Percentiles rank a stretch among this genome's conserved stretches.
Evolutionary conservation across 176 grass and related monocot genomes (phyloP).

Genomic region (Carex pumila): DNA sequence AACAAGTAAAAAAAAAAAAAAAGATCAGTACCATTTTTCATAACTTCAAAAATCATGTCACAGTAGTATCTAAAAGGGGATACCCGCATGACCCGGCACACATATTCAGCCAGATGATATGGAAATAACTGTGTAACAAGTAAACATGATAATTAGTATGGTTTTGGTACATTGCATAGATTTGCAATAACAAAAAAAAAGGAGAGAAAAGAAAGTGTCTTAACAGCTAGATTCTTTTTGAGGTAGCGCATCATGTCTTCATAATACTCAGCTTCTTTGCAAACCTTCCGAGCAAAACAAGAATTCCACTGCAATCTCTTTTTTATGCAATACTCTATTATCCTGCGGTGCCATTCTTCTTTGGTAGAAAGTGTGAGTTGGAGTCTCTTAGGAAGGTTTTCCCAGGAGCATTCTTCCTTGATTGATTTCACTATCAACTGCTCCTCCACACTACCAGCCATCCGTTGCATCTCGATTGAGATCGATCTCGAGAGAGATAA

Average conservation of each 20-base stretch:
- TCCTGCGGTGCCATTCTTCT: slow-evolving; percentile 92
- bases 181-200: background rate
- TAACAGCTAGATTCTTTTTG: slow-evolving; percentile 68
- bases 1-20: slow-evolving; percentile 6
- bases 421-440: slow-evolving; percentile 87
- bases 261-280: slow-evolving; percentile 85
- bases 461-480: background rate
- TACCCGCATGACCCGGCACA: slow-evolving; percentile 75
- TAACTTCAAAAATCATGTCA: slow-evolving; percentile 90
- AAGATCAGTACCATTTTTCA: slow-evolving; percentile 80
- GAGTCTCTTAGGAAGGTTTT: slow-evolving; percentile 82
- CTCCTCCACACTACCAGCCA: slow-evolving; percentile 67
- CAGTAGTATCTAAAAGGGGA: slow-evolving; percentile 97
- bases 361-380: slow-evolving; percentile 55
- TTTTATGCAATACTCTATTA: slow-evolving; percentile 70
- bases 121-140: slow-evolving; percentile 74
- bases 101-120: slow-evolving; percentile 94
- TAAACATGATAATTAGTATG: background rate
- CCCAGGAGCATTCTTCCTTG: slow-evolving; percentile 78
- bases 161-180: background rate
- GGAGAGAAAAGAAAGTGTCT: background rate
- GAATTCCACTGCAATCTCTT: slow-evolving; percentile 82
- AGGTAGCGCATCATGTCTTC: slow-evolving; percentile 98
- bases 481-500: background rate
- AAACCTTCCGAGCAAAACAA: slow-evolving; percentile 78